Percentiles rank a stretch among this genome's conserved stretches.
Evolutionary conservation across 139 green algal genomes (phyloP).

Genomic region (Astrephomene gubernaculifera): DNA sequence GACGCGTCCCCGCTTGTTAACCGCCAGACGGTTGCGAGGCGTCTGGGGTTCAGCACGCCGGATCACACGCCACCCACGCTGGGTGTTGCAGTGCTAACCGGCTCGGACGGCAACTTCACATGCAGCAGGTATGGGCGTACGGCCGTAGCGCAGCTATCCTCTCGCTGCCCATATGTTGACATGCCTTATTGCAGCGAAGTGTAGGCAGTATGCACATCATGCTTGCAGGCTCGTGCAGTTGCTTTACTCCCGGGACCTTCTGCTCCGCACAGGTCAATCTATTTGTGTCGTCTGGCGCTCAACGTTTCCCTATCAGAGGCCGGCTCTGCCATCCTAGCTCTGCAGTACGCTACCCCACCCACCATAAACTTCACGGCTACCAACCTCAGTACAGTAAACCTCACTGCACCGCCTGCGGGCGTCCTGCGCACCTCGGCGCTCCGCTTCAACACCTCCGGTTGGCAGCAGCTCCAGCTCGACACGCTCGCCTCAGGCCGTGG

Average conservation of each 20-base stretch:
- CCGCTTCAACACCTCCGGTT: background rate
- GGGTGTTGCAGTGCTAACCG: background rate
- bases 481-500: background rate
- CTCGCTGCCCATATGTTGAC: no score
- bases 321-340: conserved; percentile 7
- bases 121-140: conserved; percentile 41
- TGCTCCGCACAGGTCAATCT: conserved; percentile 16
- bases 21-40: conserved; percentile 22
- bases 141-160: no score
- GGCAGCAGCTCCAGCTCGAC: background rate
- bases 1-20: conserved; percentile 51
- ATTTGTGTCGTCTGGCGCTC: conserved; percentile 34
- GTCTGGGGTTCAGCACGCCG: conserved; percentile 40
- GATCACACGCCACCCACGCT: conserved; percentile 30
- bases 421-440: background rate
- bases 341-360: background rate
- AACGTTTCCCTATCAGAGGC: conserved; percentile 41
- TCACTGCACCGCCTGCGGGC: background rate
- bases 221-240: no score
- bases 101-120: conserved; percentile 40
- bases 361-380: background rate
- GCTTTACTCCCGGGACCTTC: no score
- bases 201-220: no score
- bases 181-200: no score
- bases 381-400: background rate